Percentiles rank a stretch among this genome's conserved stretches.
phyloP scores from a whole-genome alignment of 2,329 filamentous ascomycete genomes.

The Verticillium albo-atrum region DNA sequence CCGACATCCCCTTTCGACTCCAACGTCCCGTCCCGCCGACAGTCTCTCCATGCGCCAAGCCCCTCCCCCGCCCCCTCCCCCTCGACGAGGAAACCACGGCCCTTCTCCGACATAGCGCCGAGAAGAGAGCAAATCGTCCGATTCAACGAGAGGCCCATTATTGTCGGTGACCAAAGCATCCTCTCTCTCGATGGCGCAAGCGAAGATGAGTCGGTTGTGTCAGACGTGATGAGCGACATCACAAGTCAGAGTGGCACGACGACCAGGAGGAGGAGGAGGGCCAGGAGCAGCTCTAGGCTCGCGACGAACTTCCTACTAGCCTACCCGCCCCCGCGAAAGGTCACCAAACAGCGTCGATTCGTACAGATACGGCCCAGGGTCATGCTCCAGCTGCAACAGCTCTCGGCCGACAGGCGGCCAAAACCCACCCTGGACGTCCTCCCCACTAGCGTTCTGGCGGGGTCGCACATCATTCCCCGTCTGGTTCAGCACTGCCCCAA shows the following conservation, averaged over 20 bases:
- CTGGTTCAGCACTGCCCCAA: slow-evolving; percentile 58
- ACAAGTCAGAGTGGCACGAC: slow-evolving; percentile 25
- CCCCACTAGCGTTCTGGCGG: slow-evolving; percentile 56
- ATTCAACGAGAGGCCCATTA: slow-evolving; percentile 35
- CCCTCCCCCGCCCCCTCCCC: neutral
- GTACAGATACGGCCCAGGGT: slow-evolving; percentile 64
- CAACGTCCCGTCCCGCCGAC: slow-evolving; percentile 26
- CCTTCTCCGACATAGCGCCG: slow-evolving; percentile 32
- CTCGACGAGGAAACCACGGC: slow-evolving; percentile 12
- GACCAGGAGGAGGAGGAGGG: slow-evolving; percentile 17
- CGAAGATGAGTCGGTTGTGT: slow-evolving; percentile 44
- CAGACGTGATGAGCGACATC: slow-evolving; percentile 40
- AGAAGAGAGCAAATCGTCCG: slow-evolving; percentile 40
- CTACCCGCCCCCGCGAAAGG: slow-evolving; percentile 57
- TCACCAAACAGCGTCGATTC: slow-evolving; percentile 59
- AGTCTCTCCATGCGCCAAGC: slow-evolving; percentile 7
- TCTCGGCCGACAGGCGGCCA: slow-evolving; percentile 57
- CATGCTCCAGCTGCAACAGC: slow-evolving; percentile 66
- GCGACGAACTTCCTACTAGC: slow-evolving; percentile 64
- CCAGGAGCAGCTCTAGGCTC: slow-evolving; percentile 33
- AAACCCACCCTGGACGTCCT: slow-evolving; percentile 70
- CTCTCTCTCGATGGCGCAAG: slow-evolving; percentile 26
- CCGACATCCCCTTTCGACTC: slow-evolving; percentile 22
- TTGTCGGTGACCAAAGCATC: slow-evolving; percentile 11
- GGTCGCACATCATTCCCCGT: slow-evolving; percentile 52